Evolutionary conservation across 768 basidiomycete genomes (phyloP), one percentile per base, ranked within the genome.

Genomic region (Trametes villosa): DNA sequence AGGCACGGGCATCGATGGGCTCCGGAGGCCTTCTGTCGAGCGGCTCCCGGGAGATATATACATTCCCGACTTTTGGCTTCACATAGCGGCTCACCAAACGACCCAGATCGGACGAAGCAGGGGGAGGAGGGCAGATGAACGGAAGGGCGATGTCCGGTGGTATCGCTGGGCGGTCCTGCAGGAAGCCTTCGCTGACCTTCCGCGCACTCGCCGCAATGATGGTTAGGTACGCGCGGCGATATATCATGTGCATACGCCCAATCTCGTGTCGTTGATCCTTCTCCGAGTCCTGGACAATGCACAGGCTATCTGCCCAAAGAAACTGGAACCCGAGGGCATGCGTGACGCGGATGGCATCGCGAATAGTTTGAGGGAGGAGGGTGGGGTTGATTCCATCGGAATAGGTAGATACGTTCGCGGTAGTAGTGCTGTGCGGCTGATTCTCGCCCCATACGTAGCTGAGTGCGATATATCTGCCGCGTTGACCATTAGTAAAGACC

Each of bases 221-320:
- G 24, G 57, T 63, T 33, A 63, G 41, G 50, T 44, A 45, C 1
- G 62, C 62, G 24, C 55, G 26, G 1, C 47, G 38, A 47, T 34
- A 63, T 15, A 52, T 59, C 4, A 34, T 9, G 6, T 48, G 40
- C 30, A 61, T 42, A 8, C n/a, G 40, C 24, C 47, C 47, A n/a
- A 61, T 24, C 41, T 61, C 60, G 24, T 30, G 53, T 18, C 31
- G 29, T 20, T 45, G 52, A 49, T 64, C 63, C 17, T 50, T 53
- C 7, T 31, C n/a, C 6, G 41, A 51, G 42, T 64, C 63, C 22
- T 64, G 63, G 15, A 64, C 8, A 44, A 64, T 60, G 34, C 63
- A 64, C 2, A 64, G 31, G 4, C 58, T 46, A 38, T 64, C 59
- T 9, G 60, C 49, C 63, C 63, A 64, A 7, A 64, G 53, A 29